phyloP scores from a whole-genome alignment of 345 rosid genomes.

The Populus alba region DNA sequence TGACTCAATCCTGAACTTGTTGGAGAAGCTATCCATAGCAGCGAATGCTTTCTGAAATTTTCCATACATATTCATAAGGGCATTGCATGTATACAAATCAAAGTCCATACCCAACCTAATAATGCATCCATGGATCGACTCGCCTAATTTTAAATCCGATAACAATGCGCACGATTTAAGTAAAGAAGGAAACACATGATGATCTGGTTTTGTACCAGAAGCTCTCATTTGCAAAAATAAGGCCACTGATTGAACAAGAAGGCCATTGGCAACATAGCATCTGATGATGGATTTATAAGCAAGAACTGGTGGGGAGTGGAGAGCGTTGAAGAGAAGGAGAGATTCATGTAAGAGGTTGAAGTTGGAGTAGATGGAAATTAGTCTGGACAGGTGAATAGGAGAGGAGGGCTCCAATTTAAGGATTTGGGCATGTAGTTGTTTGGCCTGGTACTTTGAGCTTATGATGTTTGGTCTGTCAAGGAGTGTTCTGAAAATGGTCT shows the following conservation, averaged over 20 bases:
- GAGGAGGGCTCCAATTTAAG: conserved; percentile 45
- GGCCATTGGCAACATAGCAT: conserved; percentile 53
- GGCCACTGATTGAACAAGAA: conserved; percentile 40
- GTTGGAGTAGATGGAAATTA: conserved; percentile 63
- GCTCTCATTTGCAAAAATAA: conserved; percentile 56
- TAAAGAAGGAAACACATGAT: conserved; percentile 67
- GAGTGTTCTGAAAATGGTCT: conserved; percentile 35
- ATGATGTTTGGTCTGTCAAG: conserved; percentile 36
- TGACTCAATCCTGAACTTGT: neutral
- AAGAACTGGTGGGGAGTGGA: conserved; percentile 47
- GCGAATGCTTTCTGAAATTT: conserved; percentile 35
- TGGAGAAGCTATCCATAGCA: too few species aligned
- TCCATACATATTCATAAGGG: conserved; percentile 83
- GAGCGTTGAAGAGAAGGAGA: conserved; percentile 48
- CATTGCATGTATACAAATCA: conserved; percentile 73
- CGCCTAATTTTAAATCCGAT: conserved; percentile 57
- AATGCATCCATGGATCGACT: conserved; percentile 69
- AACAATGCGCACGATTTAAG: conserved; percentile 58
- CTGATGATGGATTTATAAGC: conserved; percentile 77
- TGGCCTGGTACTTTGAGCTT: conserved; percentile 46
- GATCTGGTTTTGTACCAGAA: conserved; percentile 57
- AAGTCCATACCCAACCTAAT: conserved; percentile 57
- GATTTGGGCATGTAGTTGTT: conserved; percentile 71
- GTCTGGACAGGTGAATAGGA: conserved; percentile 31
- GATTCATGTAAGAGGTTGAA: conserved; percentile 52